phyloP scores from a whole-genome alignment of 495 filamentous ascomycete species.

The Penicillium crystallinum region DNA sequence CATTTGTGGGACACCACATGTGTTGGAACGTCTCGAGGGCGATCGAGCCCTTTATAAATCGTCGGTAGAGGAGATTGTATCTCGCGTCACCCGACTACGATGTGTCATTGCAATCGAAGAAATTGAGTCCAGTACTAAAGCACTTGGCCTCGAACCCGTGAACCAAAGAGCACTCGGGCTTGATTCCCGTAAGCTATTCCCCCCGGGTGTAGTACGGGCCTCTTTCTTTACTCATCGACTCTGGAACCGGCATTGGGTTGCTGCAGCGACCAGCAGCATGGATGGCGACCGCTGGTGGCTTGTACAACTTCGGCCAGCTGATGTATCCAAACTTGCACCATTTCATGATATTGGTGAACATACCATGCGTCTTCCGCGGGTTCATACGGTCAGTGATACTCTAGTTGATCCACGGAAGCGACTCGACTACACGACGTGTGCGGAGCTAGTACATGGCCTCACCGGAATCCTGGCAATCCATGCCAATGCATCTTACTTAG shows the following conservation, averaged over 20 bases:
- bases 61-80: slow-evolving; percentile 49
- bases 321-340: slow-evolving; percentile 6
- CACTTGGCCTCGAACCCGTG: slow-evolving; percentile 56
- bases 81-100: slow-evolving; percentile 52
- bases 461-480: slow-evolving; percentile 38
- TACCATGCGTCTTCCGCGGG: slow-evolving; percentile 11
- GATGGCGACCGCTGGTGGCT: slow-evolving; percentile 75
- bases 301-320: slow-evolving; percentile 45
- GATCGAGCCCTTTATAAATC: slow-evolving; percentile 39
- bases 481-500: slow-evolving; percentile 38
- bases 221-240: slow-evolving; percentile 58
- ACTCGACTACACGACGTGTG: slow-evolving; percentile 24
- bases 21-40: slow-evolving; percentile 43
- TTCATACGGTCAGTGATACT: slow-evolving; percentile 27
- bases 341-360: slow-evolving; percentile 5
- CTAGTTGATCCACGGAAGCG: slow-evolving; percentile 20
- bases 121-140: slow-evolving; percentile 53
- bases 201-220: slow-evolving; percentile 52
- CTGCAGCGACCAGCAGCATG: slow-evolving; percentile 63
- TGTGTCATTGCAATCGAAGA: slow-evolving; percentile 56
- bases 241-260: slow-evolving; percentile 63
- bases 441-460: slow-evolving; percentile 36
- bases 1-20: slow-evolving; percentile 33
- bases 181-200: slow-evolving; percentile 56
- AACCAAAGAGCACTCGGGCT: slow-evolving; percentile 51